These are phyloP conservation scores for Orbilia blumenaviensis DNA, from an alignment of 2,329 filamentous ascomycete genomes.

Conservation along the genomic window DNA sequence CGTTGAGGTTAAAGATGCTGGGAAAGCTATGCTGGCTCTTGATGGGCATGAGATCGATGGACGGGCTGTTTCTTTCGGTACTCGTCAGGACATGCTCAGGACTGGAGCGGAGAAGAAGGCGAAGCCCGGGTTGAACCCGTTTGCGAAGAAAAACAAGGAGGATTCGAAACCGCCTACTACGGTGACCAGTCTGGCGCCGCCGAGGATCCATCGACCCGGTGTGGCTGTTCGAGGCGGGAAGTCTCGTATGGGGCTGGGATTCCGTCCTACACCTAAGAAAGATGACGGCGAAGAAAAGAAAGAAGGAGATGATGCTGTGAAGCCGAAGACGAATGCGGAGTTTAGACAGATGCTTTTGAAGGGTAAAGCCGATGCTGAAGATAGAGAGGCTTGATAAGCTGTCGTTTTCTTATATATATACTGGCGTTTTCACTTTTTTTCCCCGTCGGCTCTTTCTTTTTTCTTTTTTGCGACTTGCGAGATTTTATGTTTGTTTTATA, in stretches of 20 bases:
- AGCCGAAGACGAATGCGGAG: conserved; percentile 58
- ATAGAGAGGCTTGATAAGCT: conserved; percentile 17
- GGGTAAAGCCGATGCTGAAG: conserved; percentile 37
- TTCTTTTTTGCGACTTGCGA: conserved; percentile 1
- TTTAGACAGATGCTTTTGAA: conserved; percentile 58
- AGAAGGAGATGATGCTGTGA: conserved; percentile 61
- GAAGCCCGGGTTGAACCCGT: conserved; percentile 56
- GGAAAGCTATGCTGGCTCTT: conserved; percentile 73
- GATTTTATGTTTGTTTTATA: conserved; percentile 1
- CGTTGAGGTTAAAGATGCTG: conserved; percentile 73
- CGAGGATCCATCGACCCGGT: conserved; percentile 62
- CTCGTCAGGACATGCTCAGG: conserved; percentile 50
- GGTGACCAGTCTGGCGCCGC: conserved; percentile 31
- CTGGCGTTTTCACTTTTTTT: background rate
- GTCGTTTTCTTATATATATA: background rate
- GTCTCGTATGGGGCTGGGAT: conserved; percentile 58
- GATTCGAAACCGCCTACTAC: conserved; percentile 55
- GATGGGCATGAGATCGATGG: conserved; percentile 68
- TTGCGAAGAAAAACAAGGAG: conserved; percentile 58
- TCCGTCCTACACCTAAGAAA: conserved; percentile 58
- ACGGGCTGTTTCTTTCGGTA: conserved; percentile 67
- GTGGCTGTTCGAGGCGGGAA: conserved; percentile 61
- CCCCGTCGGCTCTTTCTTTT: background rate
- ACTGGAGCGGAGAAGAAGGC: conserved; percentile 54
- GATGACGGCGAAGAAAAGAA: conserved; percentile 55